These are phyloP conservation scores for Suillus hirtellus DNA, from an alignment of 768 basidiomycete species.

Conservation along the genomic window DNA sequence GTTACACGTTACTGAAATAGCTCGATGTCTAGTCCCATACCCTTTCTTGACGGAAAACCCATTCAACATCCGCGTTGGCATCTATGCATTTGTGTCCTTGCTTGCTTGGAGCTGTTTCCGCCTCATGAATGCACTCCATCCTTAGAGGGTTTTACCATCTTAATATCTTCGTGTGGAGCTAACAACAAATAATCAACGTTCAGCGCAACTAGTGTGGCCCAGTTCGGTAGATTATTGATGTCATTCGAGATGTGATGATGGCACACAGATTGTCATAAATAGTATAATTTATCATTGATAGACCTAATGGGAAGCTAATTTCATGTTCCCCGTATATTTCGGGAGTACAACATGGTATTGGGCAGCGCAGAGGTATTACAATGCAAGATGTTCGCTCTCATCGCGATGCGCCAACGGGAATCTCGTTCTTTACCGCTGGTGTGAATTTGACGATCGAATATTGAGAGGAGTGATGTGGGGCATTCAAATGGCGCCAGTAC, in stretches of 20 bases:
- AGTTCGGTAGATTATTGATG: not conserved
- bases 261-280: not conserved
- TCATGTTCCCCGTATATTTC: not conserved
- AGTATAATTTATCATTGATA: not conserved
- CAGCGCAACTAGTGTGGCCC: no score
- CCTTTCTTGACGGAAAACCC: slow-evolving; percentile 74
- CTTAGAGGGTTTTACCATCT: slow-evolving; percentile 15
- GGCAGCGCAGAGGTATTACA: not conserved
- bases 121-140: slow-evolving; percentile 59
- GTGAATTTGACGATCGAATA: not conserved
- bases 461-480: not conserved
- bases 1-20: slow-evolving; percentile 9
- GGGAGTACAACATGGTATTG: not conserved
- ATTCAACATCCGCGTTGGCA: slow-evolving; percentile 49
- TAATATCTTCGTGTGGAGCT: not conserved
- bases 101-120: slow-evolving; percentile 60
- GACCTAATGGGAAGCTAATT: not conserved
- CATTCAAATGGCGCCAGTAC: slow-evolving; percentile 42
- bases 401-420: not conserved
- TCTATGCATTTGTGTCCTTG: slow-evolving; percentile 55
- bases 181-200: not conserved
- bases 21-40: slow-evolving; percentile 62
- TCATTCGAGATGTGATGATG: not conserved
- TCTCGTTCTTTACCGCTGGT: not conserved
- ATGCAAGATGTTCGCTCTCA: not conserved